Base-by-base conservation (phyloP, 2,329 filamentous ascomycete genomes). In the Pseudocercospora pini-densiflorae region DNA sequence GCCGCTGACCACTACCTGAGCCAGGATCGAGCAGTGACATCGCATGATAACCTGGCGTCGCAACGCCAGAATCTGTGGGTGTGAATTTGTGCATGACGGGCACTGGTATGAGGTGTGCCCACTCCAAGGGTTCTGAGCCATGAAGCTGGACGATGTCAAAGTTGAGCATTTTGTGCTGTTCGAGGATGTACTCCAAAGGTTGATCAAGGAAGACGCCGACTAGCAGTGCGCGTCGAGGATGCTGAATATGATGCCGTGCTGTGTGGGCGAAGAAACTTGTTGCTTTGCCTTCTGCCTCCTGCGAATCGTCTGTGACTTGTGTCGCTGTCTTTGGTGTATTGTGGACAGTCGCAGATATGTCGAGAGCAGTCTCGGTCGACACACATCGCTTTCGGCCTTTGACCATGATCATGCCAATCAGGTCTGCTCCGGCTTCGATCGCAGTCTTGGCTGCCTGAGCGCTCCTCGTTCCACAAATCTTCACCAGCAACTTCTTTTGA, bases 181-280 rank as follows among this genome's bases (percentile, higher is more conserved):
- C 86, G 59, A 98, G 83, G 6, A 99, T 85, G 72, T 97, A 93
- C 40, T 88, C 87, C 9, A 99, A 84, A 0, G 94, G 88, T 76
- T 98, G 94, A 77, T 97, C 92, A 74, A 92, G 90, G 82, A 99
- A 99, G 1, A 99, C 94, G 64, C 95, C 95, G 5, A 97, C 95
- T 0, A 99, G 85, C 2, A 95, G 85, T 0, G 94, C 90, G 9
- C 91, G 87, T 76, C 77, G 83, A 76, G 77, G 85, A 79, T 84
- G 79, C 7, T 80, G 80, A 23, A 89, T 75, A 9, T 82, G 76
- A 31, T 79, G 72, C 27, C 77, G 75, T 12, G 82, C 76, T 1
- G 83, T 82, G 72, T 89, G 82, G 10, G 86, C 86, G 77, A 96
- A 98, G 80, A 89, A 97, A 76, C 94, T 92, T 8, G 82, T 85